Percentiles rank a stretch among this genome's conserved stretches.
phyloP scores from a whole-genome alignment of 768 basidiomycete genomes.

The Suillus paluster region DNA sequence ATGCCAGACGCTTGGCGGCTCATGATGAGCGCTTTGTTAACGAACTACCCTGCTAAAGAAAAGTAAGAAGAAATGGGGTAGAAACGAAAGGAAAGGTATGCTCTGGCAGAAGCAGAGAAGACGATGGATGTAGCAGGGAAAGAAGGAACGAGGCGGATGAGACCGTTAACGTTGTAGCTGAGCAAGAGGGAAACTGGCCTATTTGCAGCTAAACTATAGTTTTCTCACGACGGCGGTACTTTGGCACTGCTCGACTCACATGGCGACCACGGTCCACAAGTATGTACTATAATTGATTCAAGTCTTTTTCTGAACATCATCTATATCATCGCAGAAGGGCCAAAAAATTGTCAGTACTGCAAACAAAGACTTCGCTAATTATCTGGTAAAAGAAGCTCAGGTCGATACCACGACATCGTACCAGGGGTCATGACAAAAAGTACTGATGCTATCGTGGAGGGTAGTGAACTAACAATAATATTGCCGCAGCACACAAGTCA shows the following conservation, averaged over 20 bases:
- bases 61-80: neutral
- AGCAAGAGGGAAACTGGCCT: constrained; percentile 25
- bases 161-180: constrained; percentile 11
- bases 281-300: no score
- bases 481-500: no score
- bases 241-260: constrained; percentile 2
- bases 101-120: constrained; percentile 7
- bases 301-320: no score
- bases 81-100: constrained; percentile 9
- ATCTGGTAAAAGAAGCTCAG: no score
- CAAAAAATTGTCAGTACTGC: no score
- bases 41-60: constrained; percentile 8
- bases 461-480: neutral
- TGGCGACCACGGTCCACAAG: no score
- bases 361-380: no score
- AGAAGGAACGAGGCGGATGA: constrained; percentile 20
- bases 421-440: no score
- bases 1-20: constrained; percentile 51
- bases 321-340: no score
- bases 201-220: constrained; percentile 14
- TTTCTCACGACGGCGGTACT: constrained; percentile 30
- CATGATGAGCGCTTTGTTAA: constrained; percentile 18
- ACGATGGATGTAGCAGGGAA: constrained; percentile 17
- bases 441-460: neutral
- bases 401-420: no score